Percentiles rank a stretch among this genome's conserved stretches.
These are phyloP conservation scores for Trichocladium uniseriatum DNA, from an alignment of 495 filamentous ascomycete species.

Conservation along the genomic window DNA sequence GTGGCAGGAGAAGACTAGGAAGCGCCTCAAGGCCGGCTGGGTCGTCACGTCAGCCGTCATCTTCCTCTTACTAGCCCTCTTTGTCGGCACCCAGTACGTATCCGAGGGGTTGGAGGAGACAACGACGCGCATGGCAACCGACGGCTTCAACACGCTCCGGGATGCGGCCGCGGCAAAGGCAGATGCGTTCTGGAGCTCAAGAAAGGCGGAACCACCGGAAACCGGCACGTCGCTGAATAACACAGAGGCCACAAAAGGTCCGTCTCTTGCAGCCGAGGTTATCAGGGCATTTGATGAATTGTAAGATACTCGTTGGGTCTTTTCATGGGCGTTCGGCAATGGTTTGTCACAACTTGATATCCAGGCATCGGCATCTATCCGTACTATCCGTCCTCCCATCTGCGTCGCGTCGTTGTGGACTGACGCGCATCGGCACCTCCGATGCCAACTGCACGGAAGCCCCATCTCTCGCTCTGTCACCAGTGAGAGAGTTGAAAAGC, in stretches of 20 bases:
- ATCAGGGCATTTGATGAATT: constrained; percentile 38
- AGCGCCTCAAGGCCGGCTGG: constrained; percentile 54
- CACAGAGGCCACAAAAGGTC: background rate
- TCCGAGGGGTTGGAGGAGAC: constrained; percentile 15
- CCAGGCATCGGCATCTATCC: too few relatives aligned
- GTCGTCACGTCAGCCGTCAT: constrained; percentile 38
- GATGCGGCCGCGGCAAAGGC: background rate
- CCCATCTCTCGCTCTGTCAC: too few relatives aligned
- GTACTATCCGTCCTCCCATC: too few relatives aligned
- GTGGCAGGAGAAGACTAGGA: constrained; percentile 60
- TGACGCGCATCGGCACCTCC: too few relatives aligned
- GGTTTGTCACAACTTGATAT: background rate
- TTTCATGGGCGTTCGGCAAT: too few relatives aligned
- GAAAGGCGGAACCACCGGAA: background rate
- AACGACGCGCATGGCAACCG: constrained; percentile 8
- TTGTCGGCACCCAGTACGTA: constrained; percentile 33
- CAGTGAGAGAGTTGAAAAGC: too few relatives aligned
- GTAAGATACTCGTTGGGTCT: too few relatives aligned
- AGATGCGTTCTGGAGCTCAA: constrained; percentile 2
- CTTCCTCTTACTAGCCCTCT: constrained; percentile 37
- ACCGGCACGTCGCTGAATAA: background rate
- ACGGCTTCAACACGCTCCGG: constrained; percentile 5
- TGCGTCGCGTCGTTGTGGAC: too few relatives aligned
- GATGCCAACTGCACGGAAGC: too few relatives aligned
- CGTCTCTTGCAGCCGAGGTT: constrained; percentile 13